Evolutionary conservation across 805 yeast species (phyloP).

Genomic region (Pichia scutulata): DNA sequence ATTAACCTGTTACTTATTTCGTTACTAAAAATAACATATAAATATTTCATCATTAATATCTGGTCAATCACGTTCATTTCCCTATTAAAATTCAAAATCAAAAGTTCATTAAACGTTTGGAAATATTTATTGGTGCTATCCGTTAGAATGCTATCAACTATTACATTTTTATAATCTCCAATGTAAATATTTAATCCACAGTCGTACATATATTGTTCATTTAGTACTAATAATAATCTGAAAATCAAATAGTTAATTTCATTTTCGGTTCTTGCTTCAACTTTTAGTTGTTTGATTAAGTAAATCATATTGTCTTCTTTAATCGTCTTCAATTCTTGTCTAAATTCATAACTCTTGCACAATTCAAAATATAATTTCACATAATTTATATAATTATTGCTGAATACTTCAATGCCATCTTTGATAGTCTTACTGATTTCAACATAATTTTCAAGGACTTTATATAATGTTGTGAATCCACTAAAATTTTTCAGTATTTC

Average conservation of each 20-base stretch:
- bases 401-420: constrained; percentile 23
- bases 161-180: constrained; percentile 33
- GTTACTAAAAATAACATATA: constrained; percentile 67
- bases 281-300: constrained; percentile 38
- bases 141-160: constrained; percentile 37
- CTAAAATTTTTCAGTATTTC: constrained; percentile 42
- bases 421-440: constrained; percentile 33
- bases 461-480: constrained; percentile 39
- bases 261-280: constrained; percentile 40
- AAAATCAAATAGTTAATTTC: constrained; percentile 60
- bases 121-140: constrained; percentile 25
- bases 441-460: constrained; percentile 22
- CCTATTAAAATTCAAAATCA: constrained; percentile 72
- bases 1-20: constrained; percentile 57
- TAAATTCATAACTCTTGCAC: constrained; percentile 42
- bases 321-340: neutral
- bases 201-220: constrained; percentile 72
- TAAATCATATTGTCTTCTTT: constrained; percentile 30
- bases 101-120: constrained; percentile 54
- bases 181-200: constrained; percentile 12
- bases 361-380: constrained; percentile 49
- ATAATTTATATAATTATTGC: constrained; percentile 23
- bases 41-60: constrained; percentile 69
- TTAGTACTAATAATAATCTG: constrained; percentile 62
- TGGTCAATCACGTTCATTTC: constrained; percentile 63